Evolutionary conservation across 306 rosid species (phyloP).

Genomic region (Macrotyloma uniflorum): DNA sequence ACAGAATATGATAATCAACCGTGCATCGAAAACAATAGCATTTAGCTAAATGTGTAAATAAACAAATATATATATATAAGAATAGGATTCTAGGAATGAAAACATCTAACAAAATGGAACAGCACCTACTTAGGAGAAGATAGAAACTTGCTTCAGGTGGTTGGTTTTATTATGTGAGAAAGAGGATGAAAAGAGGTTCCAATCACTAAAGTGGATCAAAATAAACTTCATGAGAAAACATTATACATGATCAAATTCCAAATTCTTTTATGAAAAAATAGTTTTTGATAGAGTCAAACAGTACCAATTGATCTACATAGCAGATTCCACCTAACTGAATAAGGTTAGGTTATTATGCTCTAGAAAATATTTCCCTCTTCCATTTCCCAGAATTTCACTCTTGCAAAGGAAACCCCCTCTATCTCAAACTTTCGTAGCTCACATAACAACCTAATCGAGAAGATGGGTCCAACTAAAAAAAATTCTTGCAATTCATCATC

Average conservation of each 20-base stretch:
- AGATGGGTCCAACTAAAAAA: not conserved
- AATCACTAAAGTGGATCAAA: not conserved
- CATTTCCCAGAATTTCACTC: not conserved
- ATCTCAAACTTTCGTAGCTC: not conserved
- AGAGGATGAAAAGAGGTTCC: not conserved
- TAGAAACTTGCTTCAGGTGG: not conserved
- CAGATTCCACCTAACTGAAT: not conserved
- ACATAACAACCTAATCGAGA: conserved; percentile 7
- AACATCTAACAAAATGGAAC: not conserved
- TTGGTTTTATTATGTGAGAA: not conserved
- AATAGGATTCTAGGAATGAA: not conserved
- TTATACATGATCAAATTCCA: not conserved
- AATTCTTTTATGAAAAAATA: not conserved
- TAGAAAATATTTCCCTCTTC: not conserved
- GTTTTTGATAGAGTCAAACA: not conserved
- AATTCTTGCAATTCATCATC: not conserved
- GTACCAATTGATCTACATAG: not conserved
- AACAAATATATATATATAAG: not conserved
- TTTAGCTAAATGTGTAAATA: not conserved
- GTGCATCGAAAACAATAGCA: not conserved
- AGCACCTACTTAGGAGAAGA: not conserved
- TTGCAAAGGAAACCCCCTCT: not conserved
- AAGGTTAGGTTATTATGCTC: not conserved
- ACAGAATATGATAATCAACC: not conserved
- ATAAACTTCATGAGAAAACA: not conserved